Evolutionary conservation across 2,329 filamentous ascomycete species (phyloP).

Genomic region (Pseudocercospora eumusae): DNA sequence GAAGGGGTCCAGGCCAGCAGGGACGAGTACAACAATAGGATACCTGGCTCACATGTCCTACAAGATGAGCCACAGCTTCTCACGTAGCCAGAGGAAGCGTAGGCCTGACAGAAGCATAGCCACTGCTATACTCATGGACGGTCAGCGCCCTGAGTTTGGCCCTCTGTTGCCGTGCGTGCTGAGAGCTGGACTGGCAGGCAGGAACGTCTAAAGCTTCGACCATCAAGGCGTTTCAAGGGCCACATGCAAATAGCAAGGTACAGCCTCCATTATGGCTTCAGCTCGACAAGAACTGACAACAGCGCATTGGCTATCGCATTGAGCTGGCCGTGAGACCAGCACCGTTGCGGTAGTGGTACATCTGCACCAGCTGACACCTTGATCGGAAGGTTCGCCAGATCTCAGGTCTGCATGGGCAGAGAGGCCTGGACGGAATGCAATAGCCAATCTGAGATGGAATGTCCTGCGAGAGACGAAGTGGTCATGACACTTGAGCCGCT

Average conservation of each 20-base stretch:
- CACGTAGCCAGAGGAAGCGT: background rate
- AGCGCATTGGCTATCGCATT: background rate
- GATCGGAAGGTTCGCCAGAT: background rate
- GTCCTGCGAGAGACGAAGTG: background rate
- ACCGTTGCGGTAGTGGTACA: background rate
- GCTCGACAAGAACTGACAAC: background rate
- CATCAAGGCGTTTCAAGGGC: background rate
- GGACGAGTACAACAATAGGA: background rate
- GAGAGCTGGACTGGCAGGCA: background rate
- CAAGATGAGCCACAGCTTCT: background rate
- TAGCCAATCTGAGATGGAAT: background rate
- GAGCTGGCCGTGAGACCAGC: background rate
- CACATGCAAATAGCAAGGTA: background rate
- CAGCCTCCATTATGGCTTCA: background rate
- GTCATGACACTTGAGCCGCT: background rate
- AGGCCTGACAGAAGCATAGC: background rate
- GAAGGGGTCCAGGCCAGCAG: background rate
- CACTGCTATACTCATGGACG: background rate
- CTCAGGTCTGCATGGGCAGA: background rate
- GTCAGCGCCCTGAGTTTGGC: background rate
- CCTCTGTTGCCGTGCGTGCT: background rate
- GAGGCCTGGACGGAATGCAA: background rate
- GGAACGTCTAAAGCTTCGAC: background rate
- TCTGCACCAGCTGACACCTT: background rate
- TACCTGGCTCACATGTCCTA: background rate